Evolutionary conservation across 768 basidiomycete species (phyloP).

Genomic region (Ramaria sp.): DNA sequence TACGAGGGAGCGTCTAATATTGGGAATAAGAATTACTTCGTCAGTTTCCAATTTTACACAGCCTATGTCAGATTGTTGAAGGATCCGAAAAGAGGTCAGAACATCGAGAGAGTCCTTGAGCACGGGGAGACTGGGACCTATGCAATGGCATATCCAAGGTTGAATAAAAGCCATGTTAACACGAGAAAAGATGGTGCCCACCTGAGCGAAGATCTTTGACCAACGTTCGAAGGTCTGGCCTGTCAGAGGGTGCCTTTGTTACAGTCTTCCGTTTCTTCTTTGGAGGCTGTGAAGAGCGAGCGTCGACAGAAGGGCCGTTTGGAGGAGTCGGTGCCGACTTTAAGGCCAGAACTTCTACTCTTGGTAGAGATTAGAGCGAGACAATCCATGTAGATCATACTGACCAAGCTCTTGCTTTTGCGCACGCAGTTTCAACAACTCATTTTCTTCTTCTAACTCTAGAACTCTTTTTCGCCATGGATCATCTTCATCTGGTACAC

Average conservation of each 20-base stretch:
- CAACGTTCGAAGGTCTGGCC: not conserved
- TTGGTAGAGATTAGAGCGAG: no score
- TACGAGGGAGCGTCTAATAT: constrained; percentile 3
- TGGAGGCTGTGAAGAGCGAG: not conserved
- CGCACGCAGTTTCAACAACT: not conserved
- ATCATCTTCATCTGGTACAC: not conserved
- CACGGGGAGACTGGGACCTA: constrained; percentile 1
- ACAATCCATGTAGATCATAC: not conserved
- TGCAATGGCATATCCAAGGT: not conserved
- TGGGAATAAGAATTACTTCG: constrained; percentile 1
- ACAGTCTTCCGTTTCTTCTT: constrained; percentile 2
- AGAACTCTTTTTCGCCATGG: constrained; percentile 1
- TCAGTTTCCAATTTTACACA: not conserved
- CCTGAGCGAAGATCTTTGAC: constrained; percentile 1
- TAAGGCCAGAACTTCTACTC: not conserved
- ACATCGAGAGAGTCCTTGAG: constrained; percentile 8
- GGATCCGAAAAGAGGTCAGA: constrained; percentile 4
- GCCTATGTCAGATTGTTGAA: not conserved
- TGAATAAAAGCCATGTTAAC: not conserved
- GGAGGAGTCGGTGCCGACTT: not conserved
- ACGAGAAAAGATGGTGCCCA: not conserved
- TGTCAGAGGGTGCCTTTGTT: not conserved
- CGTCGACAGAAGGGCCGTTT: not conserved
- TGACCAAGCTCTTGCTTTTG: constrained; percentile 7
- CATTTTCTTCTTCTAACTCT: constrained; percentile 6